phyloP scores from a whole-genome alignment of 2,329 filamentous ascomycete species.

The Graphilbum fragrans region DNA sequence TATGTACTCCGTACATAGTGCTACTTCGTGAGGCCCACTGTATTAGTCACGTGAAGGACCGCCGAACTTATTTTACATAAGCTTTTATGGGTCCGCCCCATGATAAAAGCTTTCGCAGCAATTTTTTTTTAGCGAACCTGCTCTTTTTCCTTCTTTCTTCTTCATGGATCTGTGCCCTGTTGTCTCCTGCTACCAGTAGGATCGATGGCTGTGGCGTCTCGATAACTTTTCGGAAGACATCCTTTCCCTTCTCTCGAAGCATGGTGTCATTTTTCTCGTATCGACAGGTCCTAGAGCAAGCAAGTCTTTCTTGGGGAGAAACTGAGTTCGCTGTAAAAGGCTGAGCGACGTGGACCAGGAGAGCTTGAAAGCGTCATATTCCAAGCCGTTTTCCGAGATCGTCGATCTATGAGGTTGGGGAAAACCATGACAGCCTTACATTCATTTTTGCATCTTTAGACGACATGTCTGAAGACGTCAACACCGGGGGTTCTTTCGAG shows the following conservation, averaged over 20 bases:
- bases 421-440: slow-evolving; percentile 77
- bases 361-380: slow-evolving; percentile 66
- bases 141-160: slow-evolving; percentile 17
- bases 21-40: no score
- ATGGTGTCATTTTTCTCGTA: slow-evolving; percentile 79
- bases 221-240: slow-evolving; percentile 73
- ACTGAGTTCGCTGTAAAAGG: slow-evolving; percentile 55
- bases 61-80: neutral
- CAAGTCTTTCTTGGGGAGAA: slow-evolving; percentile 34
- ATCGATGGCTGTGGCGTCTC: slow-evolving; percentile 78
- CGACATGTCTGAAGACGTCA: no score
- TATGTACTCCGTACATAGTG: no score
- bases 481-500: no score
- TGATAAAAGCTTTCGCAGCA: slow-evolving; percentile 14
- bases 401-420: slow-evolving; percentile 80
- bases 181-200: slow-evolving; percentile 55
- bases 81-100: slow-evolving; percentile 1
- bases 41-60: neutral
- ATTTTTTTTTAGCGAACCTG: slow-evolving; percentile 16
- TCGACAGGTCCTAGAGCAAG: slow-evolving; percentile 91
- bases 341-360: slow-evolving; percentile 53
- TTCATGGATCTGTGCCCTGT: slow-evolving; percentile 77
- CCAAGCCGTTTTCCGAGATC: slow-evolving; percentile 82
- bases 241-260: slow-evolving; percentile 25
- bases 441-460: slow-evolving; percentile 15